Base-by-base conservation (phyloP, 2,329 filamentous ascomycete species). In the Hymenoscyphus linearis region DNA sequence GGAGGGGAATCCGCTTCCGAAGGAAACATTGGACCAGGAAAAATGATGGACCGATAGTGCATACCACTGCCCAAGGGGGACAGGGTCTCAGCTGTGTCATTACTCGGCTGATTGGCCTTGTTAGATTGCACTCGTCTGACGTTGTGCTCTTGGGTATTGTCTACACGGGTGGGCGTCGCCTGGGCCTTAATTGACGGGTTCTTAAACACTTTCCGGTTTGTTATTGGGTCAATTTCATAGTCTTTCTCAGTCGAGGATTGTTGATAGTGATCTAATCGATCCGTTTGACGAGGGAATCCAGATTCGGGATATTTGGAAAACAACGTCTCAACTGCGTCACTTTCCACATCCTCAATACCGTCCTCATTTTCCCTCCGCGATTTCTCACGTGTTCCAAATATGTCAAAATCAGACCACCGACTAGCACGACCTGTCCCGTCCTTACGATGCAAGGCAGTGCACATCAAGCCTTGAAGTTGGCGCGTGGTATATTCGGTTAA, bases 201-300 rank as follows among this genome's bases (percentile, higher is more conserved):
- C 14, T 59, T 70, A 36, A 60, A 64, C 3, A 82, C 76, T 62
- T 78, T 82, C 36, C 82, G 78, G 64, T 85, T 85, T 16, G 82
- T 84, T 62, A 86, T 84, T 2, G 83, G 83, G 60, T 86, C 83
- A 52, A 86, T 84, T 22, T 76, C 70, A 55, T 77, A 79, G 52
- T 58, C 36, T 55, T 52, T 31, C 22, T 56, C 35, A 34, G 40
- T 9, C 54, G 40, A 22, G 22, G 18, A 22, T n/a, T 22, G n/a
- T 31, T 31, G 27, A 31, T 31, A 31, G 9, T 31, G 4, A 31
- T 31, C 27, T 31, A 31, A 31, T 31, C 27, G 27, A 31, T 31
- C 27, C 27, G 27, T 31, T 31, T 31, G 27, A 31, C 27, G 27
- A 31, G 27, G 27, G 9, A 7, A 31, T 7, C 4, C 27, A 31